phyloP scores from a whole-genome alignment of 2,329 filamentous ascomycete species.

The Talaromyces sp. region DNA sequence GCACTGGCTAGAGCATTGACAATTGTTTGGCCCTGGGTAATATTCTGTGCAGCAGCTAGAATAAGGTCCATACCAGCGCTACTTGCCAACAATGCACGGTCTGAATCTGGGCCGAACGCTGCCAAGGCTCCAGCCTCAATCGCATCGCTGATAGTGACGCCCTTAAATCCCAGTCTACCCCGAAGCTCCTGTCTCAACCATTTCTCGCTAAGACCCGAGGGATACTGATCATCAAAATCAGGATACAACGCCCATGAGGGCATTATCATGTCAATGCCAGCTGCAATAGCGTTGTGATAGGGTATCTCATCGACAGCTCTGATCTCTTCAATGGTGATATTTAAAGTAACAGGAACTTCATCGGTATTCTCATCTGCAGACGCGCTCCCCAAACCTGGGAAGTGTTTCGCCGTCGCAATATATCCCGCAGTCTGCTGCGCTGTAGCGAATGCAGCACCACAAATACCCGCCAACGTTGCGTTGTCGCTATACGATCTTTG shows the following conservation, averaged over 20 bases:
- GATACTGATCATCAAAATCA: conserved; percentile 25
- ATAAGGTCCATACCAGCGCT: conserved; percentile 32
- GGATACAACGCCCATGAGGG: conserved; percentile 32
- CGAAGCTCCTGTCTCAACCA: conserved; percentile 28
- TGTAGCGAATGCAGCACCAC: conserved; percentile 23
- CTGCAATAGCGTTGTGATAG: conserved; percentile 25
- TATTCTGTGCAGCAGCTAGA: conserved; percentile 28
- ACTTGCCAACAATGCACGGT: conserved; percentile 26
- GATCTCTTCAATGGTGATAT: conserved; percentile 24
- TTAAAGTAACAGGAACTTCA: conserved; percentile 26
- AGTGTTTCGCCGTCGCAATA: conserved; percentile 31
- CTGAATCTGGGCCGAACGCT: conserved; percentile 24
- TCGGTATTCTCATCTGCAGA: conserved; percentile 27
- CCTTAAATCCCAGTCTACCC: conserved; percentile 25
- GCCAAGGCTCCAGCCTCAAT: conserved; percentile 28
- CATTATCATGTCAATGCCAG: conserved; percentile 31
- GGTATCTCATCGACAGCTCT: conserved; percentile 27
- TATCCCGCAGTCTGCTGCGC: conserved; percentile 25
- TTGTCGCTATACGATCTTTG: conserved; percentile 29
- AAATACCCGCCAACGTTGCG: conserved; percentile 23
- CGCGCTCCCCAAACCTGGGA: conserved; percentile 30
- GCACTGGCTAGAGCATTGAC: conserved; percentile 22
- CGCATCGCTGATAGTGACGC: conserved; percentile 32
- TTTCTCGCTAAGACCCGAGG: conserved; percentile 26
- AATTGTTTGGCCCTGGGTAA: conserved; percentile 29